These are phyloP conservation scores for Herpetospermum pedunculosum DNA, from an alignment of 306 rosid genomes.

Conservation along the genomic window DNA sequence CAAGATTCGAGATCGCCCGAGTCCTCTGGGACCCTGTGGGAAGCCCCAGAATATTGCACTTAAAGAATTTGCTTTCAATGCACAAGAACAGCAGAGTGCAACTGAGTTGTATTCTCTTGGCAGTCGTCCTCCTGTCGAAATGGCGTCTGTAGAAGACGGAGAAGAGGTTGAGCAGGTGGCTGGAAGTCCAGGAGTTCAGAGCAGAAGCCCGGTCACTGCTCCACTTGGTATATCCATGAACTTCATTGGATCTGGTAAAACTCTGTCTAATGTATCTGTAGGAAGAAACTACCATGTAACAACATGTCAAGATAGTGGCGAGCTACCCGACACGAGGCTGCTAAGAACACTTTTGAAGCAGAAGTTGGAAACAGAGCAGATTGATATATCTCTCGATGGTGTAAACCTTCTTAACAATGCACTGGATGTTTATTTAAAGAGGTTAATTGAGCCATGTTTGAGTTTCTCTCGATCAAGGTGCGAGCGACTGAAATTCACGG, in stretches of 20 bases:
- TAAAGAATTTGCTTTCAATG: slow-evolving; percentile 36
- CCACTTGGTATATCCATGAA: slow-evolving; percentile 77
- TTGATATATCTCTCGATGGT: slow-evolving; percentile 43
- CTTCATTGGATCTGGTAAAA: slow-evolving; percentile 31
- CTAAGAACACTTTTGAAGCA: slow-evolving; percentile 53
- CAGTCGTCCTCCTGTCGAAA: slow-evolving; percentile 78
- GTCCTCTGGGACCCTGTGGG: slow-evolving; percentile 42
- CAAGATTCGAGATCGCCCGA: slow-evolving; percentile 37
- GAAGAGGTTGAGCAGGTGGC: slow-evolving; percentile 93
- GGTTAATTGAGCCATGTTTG: slow-evolving; percentile 62
- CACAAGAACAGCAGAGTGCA: slow-evolving; percentile 74
- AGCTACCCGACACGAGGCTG: slow-evolving; percentile 63
- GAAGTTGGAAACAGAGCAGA: slow-evolving; percentile 62
- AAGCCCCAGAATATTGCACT: slow-evolving; percentile 39
- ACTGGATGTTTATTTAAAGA: slow-evolving; percentile 73
- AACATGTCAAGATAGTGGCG: slow-evolving; percentile 52
- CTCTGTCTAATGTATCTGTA: slow-evolving; percentile 35
- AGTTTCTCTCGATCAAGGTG: slow-evolving; percentile 42
- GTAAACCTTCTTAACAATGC: slow-evolving; percentile 75
- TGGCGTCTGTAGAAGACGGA: slow-evolving; percentile 89
- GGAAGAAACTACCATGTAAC: slow-evolving; percentile 28
- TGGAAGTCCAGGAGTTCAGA: slow-evolving; percentile 79
- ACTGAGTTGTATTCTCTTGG: slow-evolving; percentile 90
- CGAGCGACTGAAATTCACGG: slow-evolving; percentile 17
- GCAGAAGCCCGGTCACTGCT: slow-evolving; percentile 87